Conservation (phyloP, 1,284 basidiomycete genomes). For the Ustilago trichophora region DNA sequence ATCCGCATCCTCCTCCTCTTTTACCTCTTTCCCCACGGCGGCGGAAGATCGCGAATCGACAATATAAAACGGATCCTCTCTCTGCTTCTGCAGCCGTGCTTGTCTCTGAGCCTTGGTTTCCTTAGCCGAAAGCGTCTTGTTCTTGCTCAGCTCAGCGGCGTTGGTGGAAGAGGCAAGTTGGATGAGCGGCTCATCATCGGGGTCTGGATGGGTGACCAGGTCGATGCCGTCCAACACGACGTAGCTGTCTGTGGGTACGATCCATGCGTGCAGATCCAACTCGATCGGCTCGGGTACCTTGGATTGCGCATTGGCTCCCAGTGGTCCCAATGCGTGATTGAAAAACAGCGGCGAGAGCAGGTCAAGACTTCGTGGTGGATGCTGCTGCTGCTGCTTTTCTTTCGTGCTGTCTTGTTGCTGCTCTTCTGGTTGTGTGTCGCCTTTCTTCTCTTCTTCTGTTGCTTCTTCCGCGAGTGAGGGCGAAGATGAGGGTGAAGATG, state of each 20-base stretch:
- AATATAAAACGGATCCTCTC: slow-evolving; percentile 50
- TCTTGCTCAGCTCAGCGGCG: not conserved
- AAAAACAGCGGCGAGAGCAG: slow-evolving; percentile 84
- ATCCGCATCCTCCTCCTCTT: slow-evolving; percentile 7
- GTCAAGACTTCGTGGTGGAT: slow-evolving; percentile 82
- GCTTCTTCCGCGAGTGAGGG: too few relatives aligned
- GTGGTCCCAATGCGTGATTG: slow-evolving; percentile 83
- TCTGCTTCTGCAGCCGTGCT: slow-evolving; percentile 7
- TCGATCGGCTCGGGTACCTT: slow-evolving; percentile 82
- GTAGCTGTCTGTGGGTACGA: slow-evolving; percentile 71
- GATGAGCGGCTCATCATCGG: not conserved
- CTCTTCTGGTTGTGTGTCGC: not conserved
- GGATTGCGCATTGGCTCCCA: slow-evolving; percentile 80
- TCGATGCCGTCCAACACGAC: slow-evolving; percentile 26
- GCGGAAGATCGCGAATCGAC: slow-evolving; percentile 9
- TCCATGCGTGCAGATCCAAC: slow-evolving; percentile 84
- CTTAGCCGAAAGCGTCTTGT: not conserved
- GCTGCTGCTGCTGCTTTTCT: not conserved
- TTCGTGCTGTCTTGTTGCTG: not conserved
- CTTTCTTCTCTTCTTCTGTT: not conserved
- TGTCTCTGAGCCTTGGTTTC: slow-evolving; percentile 4
- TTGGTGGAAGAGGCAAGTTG: not conserved
- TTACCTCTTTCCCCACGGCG: not conserved
- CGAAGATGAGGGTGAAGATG: too few relatives aligned
- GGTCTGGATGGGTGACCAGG: slow-evolving; percentile 2